Evolutionary conservation across 345 rosid genomes (phyloP), one percentile per base, ranked within the genome.

Genomic region (Eutrema yunnanense): DNA sequence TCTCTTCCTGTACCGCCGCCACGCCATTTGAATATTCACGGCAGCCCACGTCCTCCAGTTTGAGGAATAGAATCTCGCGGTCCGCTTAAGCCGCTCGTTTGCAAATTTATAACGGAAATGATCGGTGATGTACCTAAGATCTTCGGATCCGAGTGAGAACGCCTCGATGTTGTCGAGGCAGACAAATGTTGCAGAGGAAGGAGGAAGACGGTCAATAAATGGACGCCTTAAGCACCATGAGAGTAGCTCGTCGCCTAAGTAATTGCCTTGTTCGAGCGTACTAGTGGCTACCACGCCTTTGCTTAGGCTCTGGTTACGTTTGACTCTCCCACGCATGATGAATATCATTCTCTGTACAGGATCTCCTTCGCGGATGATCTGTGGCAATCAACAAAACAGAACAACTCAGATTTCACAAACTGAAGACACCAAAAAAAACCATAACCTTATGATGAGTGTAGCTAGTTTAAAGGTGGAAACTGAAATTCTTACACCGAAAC

Each of bases 1-100:
- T 86, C 92, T 87, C 78, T 59, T 81, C 85, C 81, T 82, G 79
- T 86, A 78, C 9, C 86, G 79, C 1, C 84, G 80, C 98, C 98
- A 94, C 10, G 91, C 86, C 62, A 89, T 70, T 43, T 94, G 98
- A 16, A 91, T 79, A 36, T 82, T 91, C 57, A 94, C 97, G 0
- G 97, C 97, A 0, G 97, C 98, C 97, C 98, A 94, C 5, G 91
- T 86, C 56, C 96, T 70, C 96, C 98, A 94, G 67, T 88, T 90
- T 11, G 97, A 94, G 5, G 98, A 94, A 66, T 89, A 91, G 74
- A 86, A 89, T 81, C 98, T 87, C 2, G 96, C 90, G 0, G 86
- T 93, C 64, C 96, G 68, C 81, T 86, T 93, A 3, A 90, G 87
- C 73, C 85, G 84, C 74, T 87, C 87, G 38, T 85, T 87, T 6